Conservation (phyloP, 108 stramenopile species). For the Pelagomonas calceolata region DNA sequence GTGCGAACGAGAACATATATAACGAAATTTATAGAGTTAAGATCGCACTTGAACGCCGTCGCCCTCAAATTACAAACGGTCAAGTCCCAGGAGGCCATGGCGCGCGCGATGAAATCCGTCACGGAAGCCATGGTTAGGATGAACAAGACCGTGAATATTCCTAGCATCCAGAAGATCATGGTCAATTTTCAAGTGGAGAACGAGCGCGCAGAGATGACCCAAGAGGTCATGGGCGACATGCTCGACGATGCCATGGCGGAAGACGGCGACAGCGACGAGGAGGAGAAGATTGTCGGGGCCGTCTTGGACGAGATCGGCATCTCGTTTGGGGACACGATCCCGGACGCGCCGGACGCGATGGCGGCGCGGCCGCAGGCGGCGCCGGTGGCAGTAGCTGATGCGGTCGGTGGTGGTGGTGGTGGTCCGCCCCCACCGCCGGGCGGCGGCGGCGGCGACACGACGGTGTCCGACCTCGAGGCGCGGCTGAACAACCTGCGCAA, state of each 20-base stretch:
- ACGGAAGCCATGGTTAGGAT: slow-evolving; percentile 71
- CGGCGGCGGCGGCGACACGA: slow-evolving; percentile 37
- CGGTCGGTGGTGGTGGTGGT: slow-evolving; percentile 18
- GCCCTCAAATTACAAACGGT: slow-evolving; percentile 87
- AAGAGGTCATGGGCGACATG: slow-evolving; percentile 90
- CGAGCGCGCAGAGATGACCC: slow-evolving; percentile 84
- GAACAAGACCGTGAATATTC: slow-evolving; percentile 86
- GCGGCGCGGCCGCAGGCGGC: slow-evolving; percentile 21
- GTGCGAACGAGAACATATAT: slow-evolving; percentile 81
- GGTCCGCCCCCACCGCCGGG: slow-evolving; percentile 31
- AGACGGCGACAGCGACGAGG: slow-evolving; percentile 79
- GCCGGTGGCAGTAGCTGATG: slow-evolving; percentile 31
- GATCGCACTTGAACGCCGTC: slow-evolving; percentile 80
- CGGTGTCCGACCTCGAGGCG: slow-evolving; percentile 65
- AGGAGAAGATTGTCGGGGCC: slow-evolving; percentile 71
- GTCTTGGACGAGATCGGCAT: slow-evolving; percentile 82
- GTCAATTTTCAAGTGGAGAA: slow-evolving; percentile 88
- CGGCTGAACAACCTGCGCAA: slow-evolving; percentile 61
- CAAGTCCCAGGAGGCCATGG: slow-evolving; percentile 87
- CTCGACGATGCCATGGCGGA: slow-evolving; percentile 84
- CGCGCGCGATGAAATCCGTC: slow-evolving; percentile 74
- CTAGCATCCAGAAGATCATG: slow-evolving; percentile 89
- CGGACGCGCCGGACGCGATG: slow-evolving; percentile 51
- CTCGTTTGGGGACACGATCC: slow-evolving; percentile 58
- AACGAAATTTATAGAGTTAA: slow-evolving; percentile 91